phyloP scores from a whole-genome alignment of 2,329 filamentous ascomycete species.

The Stachybotrys elegans region DNA sequence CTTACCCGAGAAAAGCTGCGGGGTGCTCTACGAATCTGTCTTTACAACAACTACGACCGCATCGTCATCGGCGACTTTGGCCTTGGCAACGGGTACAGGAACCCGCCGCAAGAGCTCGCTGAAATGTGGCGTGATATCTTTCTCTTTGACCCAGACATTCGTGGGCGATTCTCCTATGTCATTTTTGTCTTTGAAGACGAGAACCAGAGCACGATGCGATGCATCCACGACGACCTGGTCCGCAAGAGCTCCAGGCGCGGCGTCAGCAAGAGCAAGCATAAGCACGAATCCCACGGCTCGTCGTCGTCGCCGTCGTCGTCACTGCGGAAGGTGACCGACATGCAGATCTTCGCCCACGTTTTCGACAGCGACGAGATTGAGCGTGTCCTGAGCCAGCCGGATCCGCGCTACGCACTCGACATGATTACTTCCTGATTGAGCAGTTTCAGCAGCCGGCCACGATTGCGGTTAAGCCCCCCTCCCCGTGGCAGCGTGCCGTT shows the following conservation, averaged over 20 bases:
- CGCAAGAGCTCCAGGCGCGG: slow-evolving; percentile 42
- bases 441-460: no score
- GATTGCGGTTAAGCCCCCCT: no score
- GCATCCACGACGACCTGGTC: slow-evolving; percentile 50
- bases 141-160: slow-evolving; percentile 56
- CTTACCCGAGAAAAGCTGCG: slow-evolving; percentile 70
- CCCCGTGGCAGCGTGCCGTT: no score
- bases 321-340: slow-evolving; percentile 33
- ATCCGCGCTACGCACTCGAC: slow-evolving; percentile 49
- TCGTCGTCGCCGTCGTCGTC: slow-evolving; percentile 15
- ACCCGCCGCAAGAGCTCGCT: slow-evolving; percentile 60
- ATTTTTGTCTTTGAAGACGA: slow-evolving; percentile 61
- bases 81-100: slow-evolving; percentile 57
- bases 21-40: slow-evolving; percentile 64
- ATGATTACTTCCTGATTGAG: slow-evolving; percentile 39
- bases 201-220: slow-evolving; percentile 44
- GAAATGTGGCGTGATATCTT: slow-evolving; percentile 62
- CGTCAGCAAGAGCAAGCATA: slow-evolving; percentile 28
- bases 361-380: slow-evolving; percentile 47
- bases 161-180: slow-evolving; percentile 56
- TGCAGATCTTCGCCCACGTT: slow-evolving; percentile 47
- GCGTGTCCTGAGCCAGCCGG: slow-evolving; percentile 43
- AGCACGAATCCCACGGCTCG: slow-evolving; percentile 19
- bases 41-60: slow-evolving; percentile 50
- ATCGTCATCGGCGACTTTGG: slow-evolving; percentile 62